Evolutionary conservation across 768 basidiomycete genomes (phyloP), one percentile per base, ranked within the genome.

Genomic region (Rhizopogon vinicolor): DNA sequence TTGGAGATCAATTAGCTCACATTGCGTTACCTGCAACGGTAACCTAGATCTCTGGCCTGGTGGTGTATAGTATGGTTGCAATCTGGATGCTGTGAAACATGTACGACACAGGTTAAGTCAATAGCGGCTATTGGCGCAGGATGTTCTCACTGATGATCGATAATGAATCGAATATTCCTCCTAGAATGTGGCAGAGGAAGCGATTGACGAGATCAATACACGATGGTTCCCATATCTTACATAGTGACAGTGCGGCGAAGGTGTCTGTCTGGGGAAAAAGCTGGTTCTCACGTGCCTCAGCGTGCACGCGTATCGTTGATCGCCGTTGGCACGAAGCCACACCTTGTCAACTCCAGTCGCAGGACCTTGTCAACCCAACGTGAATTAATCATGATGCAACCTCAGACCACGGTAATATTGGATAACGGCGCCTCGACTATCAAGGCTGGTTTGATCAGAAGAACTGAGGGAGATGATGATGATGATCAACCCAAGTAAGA

Each of bases 381-480:
- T 49, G 14, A 16, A 3, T 19, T 25, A 0, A 25, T 25, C 25
- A 25, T 25, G 25, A 49, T 37, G 48, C 48, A 37, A 19, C 35
- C 48, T 16, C 48, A 16, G 19, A 65, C 73, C 12, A 75, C 85
- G 28, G 72, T 94, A 53, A 76, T 95, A 13, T 76, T 96, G 44
- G 94, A 98, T 69, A 98, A 96, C 66, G 94, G 94, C 41, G 94
- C 84, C 9, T 84, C 80, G 37, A 82, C 82, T 4, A 85, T 96
- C 69, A 98, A 97, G 66, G 81, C 81, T 29, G 89, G 91, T 1
- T 56, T 84, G 25, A 75, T 74, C 42, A 69, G 65, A 45, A 69
- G 62, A 35, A 60, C 62, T 13, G 58, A 65, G 55, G 65, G 62
- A 44, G 62, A 62, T 52, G 70, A 33, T 5, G 45, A 48, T n/a